Base-by-base conservation (phyloP, 116 monocot species). In the Posidonia oceanica region DNA sequence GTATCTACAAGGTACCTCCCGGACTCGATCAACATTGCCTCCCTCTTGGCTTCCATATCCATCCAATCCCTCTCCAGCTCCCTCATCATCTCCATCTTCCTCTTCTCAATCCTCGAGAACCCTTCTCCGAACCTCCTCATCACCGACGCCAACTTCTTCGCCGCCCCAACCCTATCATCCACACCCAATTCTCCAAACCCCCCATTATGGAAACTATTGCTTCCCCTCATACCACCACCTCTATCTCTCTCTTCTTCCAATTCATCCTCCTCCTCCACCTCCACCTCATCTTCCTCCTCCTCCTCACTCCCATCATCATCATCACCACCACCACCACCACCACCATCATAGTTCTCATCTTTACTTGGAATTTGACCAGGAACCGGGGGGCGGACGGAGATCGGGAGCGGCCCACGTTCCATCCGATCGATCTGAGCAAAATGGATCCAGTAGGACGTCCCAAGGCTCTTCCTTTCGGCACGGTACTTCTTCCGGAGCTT, bases 401-500 rank as follows among this genome's bases (percentile, higher is more conserved):
- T 48, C 37, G 87, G 83, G 18, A 64, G 51, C 12, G 91, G 82
- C 2, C 85, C 88, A 52, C 77, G 76, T 74, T 91, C 91, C 81
- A 91, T 74, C 54, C 78, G 83, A 14, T 87, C 85, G 73, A 91
- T 87, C 69, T 74, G 85, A 10, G 74, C 78, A 63, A 83, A 91
- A 73, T 79, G 83, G 54, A 81, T 68, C 91, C 91, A 91, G 54
- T 71, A 69, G 56, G 83, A 85, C 53, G 80, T 22, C 15, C 54
- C 20, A 41, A 83, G 78, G 4, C 78, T 80, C 74, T 68, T 61
- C 54, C 73, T 64, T 60, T 91, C 91, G 22, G 85, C 63, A 64
- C 88, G 85, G 71, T 81, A 86, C 21, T 83, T 75, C 80, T 88
- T 85, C 36, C 91, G 85, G 54, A 91, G 91, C 72, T 91, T 91